Conservation (phyloP, 176 grass and related monocot genomes). For the Miscanthus lutarioriparius region DNA sequence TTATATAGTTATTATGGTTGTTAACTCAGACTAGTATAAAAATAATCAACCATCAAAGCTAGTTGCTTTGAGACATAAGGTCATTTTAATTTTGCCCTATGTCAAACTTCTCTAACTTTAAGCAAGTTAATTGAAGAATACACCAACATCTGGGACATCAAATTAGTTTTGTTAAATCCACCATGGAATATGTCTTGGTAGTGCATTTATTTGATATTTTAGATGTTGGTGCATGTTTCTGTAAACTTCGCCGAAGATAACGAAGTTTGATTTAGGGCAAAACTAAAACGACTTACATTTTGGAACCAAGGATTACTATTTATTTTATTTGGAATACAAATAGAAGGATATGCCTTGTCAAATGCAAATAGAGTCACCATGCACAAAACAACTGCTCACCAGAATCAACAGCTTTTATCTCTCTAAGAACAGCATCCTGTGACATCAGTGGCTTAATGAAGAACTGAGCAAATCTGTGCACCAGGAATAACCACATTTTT, state of each 20-base stretch:
- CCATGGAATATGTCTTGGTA: background rate
- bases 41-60: background rate
- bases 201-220: background rate
- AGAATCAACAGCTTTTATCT: slow-evolving; percentile 98
- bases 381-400: slow-evolving; percentile 49
- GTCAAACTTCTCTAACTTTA: background rate
- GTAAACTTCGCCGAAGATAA: background rate
- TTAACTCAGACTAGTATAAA: background rate
- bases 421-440: slow-evolving; percentile 86
- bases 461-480: slow-evolving; percentile 88
- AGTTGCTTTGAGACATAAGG: background rate
- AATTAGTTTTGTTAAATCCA: too few species aligned
- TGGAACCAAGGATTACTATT: background rate
- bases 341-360: slow-evolving; percentile 17
- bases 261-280: background rate
- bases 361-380: slow-evolving; percentile 36
- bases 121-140: background rate
- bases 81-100: background rate
- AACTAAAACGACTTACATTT: background rate
- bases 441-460: slow-evolving; percentile 97
- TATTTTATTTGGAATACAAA: background rate
- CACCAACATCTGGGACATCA: background rate
- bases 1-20: background rate
- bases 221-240: background rate
- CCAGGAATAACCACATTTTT: slow-evolving; percentile 38